Conservation (phyloP, 352 stramenopile species). For the Pseudoperonospora humuli region DNA sequence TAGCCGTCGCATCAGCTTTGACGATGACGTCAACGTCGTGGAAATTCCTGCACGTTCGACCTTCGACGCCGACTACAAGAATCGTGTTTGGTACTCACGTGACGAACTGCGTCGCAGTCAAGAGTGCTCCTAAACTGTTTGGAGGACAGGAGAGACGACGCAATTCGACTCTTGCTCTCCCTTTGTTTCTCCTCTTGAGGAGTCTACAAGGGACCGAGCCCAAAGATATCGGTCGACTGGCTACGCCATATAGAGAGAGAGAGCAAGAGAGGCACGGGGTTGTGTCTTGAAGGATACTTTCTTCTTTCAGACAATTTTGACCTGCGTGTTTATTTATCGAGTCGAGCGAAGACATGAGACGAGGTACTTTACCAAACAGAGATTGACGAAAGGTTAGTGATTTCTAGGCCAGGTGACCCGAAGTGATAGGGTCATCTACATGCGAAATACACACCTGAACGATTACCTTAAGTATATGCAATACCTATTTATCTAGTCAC, state of each 20-base stretch:
- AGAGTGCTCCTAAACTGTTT: conserved; percentile 31
- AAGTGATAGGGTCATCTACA: conserved; percentile 26
- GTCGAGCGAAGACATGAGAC: conserved; percentile 22
- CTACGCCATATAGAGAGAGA: conserved; percentile 13
- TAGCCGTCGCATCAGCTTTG: conserved; percentile 70
- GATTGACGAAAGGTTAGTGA: conserved; percentile 7
- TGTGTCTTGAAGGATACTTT: not conserved
- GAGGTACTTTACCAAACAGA: not conserved
- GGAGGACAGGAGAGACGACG: conserved; percentile 1
- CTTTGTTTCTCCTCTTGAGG: not conserved
- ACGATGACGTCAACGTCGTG: conserved; percentile 61
- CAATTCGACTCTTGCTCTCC: conserved; percentile 1
- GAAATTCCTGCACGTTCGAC: conserved; percentile 60
- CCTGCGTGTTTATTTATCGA: conserved; percentile 30
- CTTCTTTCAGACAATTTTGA: too few relatives aligned
- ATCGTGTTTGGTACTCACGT: conserved; percentile 62
- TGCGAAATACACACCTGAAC: conserved; percentile 27
- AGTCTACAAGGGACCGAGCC: not conserved
- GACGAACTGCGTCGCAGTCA: conserved; percentile 49
- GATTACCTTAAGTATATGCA: conserved; percentile 1
- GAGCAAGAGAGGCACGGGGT: not conserved
- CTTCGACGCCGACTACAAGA: conserved; percentile 76
- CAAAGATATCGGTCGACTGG: conserved; percentile 8
- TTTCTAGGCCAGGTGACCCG: conserved; percentile 16
- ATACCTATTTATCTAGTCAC: not conserved